These are phyloP conservation scores for Boletus sp. DNA, from an alignment of 768 basidiomycete genomes.

Conservation along the genomic window DNA sequence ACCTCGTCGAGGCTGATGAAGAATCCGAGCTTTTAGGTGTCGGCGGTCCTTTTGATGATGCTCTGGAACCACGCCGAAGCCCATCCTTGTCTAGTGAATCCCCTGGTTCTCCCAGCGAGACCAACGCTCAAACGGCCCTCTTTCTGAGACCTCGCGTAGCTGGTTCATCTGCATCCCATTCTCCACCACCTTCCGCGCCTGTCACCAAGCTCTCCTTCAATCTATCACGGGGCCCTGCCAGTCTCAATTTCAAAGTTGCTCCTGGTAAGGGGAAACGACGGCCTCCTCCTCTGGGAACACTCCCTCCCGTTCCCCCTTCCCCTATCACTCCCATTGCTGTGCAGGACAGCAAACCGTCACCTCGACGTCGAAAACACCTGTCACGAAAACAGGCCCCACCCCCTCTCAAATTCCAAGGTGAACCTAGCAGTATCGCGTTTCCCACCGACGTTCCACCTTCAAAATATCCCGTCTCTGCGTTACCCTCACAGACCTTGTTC, in stretches of 20 bases:
- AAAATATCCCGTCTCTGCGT: conserved; percentile 32
- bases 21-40: conserved; percentile 69
- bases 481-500: conserved; percentile 82
- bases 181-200: conserved; percentile 51
- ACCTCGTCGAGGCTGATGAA: conserved; percentile 81
- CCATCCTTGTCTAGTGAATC: conserved; percentile 35
- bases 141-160: conserved; percentile 21
- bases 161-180: conserved; percentile 6
- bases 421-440: conserved; percentile 27
- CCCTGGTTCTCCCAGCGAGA: conserved; percentile 35
- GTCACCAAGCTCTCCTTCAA: conserved; percentile 59
- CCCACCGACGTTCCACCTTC: conserved; percentile 22
- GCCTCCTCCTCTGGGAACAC: conserved; percentile 56
- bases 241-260: conserved; percentile 48
- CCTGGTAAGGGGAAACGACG: conserved; percentile 57
- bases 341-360: conserved; percentile 27
- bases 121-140: conserved; percentile 20
- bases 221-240: conserved; percentile 42
- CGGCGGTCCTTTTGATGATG: conserved; percentile 58
- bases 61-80: conserved; percentile 34
- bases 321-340: conserved; percentile 55
- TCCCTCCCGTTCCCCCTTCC: conserved; percentile 74
- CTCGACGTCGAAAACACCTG: conserved; percentile 47
- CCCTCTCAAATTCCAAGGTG: conserved; percentile 49
- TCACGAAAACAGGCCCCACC: conserved; percentile 56